Base-by-base conservation (phyloP, 1,284 basidiomycete genomes). In the Melampsora allii-populina region DNA sequence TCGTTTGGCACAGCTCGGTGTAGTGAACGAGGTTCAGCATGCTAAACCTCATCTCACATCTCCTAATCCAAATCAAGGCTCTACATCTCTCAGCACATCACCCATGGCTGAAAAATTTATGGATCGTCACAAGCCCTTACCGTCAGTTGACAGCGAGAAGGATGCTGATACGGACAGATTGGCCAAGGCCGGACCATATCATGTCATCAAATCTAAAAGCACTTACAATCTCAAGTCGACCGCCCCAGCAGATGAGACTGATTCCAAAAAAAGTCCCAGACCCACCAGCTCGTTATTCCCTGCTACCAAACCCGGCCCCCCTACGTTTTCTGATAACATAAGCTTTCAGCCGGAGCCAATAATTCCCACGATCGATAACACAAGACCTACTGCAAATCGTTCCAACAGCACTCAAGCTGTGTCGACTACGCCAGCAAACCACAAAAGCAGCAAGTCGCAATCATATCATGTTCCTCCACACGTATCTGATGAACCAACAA, bases 1-100 rank as follows among this genome's bases (percentile, higher is more conserved):
- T 64, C 68, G 68, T 27, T 27, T 71, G 61, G 68, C 68, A 21
- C 61, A 56, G 17, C 31, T 71, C 5, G 68, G 68, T 60, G 68
- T 71, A 5, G 27, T 60, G 14, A 71, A 71, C 39, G 68, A 71
- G 36, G 4, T 63, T 46, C 66, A 68, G 27, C 39, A 53, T 2
- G 14, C 59, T 56, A 69, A 69, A 36, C 29, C 42, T 33, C 59
- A 39, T 46, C 33, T 42, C 24, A 2, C 61, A 56, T 31, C 60
- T 5, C 36, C 45, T 36, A 12, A 48, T 50, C 46, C 48, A 12
- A n/a, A 53, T 53, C 48, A 53, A n/a, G n/a, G n/a, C 17, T 39
- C 59, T n/a, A 39, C 29, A 0, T 63, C 67, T 45, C 36, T 67
- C 1, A 24, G 48, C 17, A 53, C 48, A 53, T 53, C 66, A 19